Base-by-base conservation (phyloP, 2,329 filamentous ascomycete genomes). In the Lasiodiplodia sp. region DNA sequence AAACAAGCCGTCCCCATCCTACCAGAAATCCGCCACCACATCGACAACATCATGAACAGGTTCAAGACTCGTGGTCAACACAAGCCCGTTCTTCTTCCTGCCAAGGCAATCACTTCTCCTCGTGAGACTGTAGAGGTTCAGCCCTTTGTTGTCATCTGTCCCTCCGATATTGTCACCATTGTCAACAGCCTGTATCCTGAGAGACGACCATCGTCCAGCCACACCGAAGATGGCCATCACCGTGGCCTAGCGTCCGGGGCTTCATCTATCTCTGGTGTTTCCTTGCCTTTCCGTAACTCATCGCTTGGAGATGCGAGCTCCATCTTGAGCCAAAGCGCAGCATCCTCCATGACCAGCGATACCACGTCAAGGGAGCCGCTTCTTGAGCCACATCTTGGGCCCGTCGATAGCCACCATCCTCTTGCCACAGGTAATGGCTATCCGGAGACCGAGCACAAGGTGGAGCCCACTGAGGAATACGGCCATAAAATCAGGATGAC, bases 151-250 rank as follows among this genome's bases (percentile, higher is more conserved):
- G 91, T 95, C 40, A 81, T 97, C 72, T 92, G 91, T 75, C 89
- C 92, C 44, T 87, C 91, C 51, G 94, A 97, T 77, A 83, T 97
- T 72, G 84, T 91, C 44, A 94, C 92, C 2, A 82, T 97, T 73
- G 87, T 96, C 71, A 93, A 96, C 78, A 91, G 91, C 12, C 86
- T 97, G 16, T 97, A 94, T 75, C 94, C 94, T 0, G 90, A 93
- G 74, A 86, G 87, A 66, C 84, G 90, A 51, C 89, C 91, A 1
- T 84, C 85, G 44, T 92, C 90, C 72, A 84, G 72, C 76, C 83
- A 73, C 74, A 81, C 72, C 74, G 79, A 76, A 76, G 85, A 79
- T 66, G 78, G 79, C 28, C 68, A 76, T 47, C 85, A 87, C 47
- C 79, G 77, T 25, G 81, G 83, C 3, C 73, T 84, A 28, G 75